Conservation (phyloP, 768 basidiomycete species). For the Suillus placidus region DNA sequence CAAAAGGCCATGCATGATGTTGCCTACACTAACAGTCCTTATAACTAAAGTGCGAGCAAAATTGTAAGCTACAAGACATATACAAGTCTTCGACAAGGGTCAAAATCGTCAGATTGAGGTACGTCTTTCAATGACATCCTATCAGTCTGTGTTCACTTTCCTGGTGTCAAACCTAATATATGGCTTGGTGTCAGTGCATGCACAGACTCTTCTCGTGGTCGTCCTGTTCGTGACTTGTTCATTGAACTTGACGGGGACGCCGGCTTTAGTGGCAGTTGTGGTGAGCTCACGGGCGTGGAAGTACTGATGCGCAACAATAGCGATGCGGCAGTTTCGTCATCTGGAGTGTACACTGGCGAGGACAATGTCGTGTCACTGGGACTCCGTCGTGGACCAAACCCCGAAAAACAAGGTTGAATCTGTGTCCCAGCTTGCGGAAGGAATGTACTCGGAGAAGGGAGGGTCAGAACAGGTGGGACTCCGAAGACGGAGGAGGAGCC, state of each 20-base stretch:
- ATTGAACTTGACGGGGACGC: background rate
- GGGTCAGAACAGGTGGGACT: slow-evolving; percentile 44
- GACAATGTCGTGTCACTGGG: slow-evolving; percentile 24
- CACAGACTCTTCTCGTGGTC: background rate
- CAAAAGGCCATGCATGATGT: background rate
- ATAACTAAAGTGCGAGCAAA: background rate
- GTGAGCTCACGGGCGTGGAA: slow-evolving; percentile 28
- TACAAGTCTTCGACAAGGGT: background rate
- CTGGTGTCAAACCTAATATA: slow-evolving; percentile 23
- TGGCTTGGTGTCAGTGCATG: slow-evolving; percentile 31
- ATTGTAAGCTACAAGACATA: background rate
- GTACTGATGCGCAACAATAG: slow-evolving; percentile 65
- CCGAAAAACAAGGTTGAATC: slow-evolving; percentile 27
- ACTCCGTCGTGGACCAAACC: slow-evolving; percentile 23
- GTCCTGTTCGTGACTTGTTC: no score
- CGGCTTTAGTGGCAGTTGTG: slow-evolving; percentile 13
- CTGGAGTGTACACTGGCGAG: slow-evolving; percentile 42
- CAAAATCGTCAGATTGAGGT: background rate
- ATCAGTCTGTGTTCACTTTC: slow-evolving; percentile 2
- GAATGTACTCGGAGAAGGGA: slow-evolving; percentile 37
- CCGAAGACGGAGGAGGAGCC: slow-evolving; percentile 37
- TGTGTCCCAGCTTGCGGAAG: slow-evolving; percentile 16
- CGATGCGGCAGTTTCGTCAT: slow-evolving; percentile 73
- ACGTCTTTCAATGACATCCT: background rate
- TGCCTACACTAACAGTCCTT: background rate